A percentile compares a stretch with the other conserved stretches of the same genome.
Conservation (phyloP, 768 basidiomycete genomes). For the Mycena haematopus region DNA sequence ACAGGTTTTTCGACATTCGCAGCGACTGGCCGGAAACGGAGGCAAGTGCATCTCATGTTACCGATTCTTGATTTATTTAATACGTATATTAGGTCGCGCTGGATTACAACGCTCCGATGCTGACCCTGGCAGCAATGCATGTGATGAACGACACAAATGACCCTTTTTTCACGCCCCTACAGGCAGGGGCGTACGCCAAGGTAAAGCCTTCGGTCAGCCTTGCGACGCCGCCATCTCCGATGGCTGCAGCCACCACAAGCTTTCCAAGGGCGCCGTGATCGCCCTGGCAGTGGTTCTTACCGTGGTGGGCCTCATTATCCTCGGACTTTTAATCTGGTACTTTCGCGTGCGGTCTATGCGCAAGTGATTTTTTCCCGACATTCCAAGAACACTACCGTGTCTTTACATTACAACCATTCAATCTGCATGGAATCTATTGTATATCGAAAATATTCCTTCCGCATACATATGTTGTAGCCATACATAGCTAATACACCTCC, state of each 20-base stretch:
- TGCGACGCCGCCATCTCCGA: constrained; percentile 75
- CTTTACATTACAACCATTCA: neutral
- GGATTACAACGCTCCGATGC: constrained; percentile 89
- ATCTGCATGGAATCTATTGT: constrained; percentile 13
- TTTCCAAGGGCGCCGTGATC: constrained; percentile 69
- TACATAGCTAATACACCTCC: constrained; percentile 59
- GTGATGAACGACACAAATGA: constrained; percentile 70
- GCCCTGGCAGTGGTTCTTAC: constrained; percentile 73
- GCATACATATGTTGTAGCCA: neutral
- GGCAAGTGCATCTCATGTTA: constrained; percentile 45
- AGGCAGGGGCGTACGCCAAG: constrained; percentile 69
- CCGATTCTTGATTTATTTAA: neutral
- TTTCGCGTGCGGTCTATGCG: constrained; percentile 31
- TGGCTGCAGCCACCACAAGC: constrained; percentile 55
- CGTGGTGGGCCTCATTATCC: constrained; percentile 63
- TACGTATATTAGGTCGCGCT: constrained; percentile 61
- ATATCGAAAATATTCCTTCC: neutral
- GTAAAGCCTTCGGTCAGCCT: constrained; percentile 67
- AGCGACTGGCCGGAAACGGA: constrained; percentile 92
- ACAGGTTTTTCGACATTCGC: constrained; percentile 84
- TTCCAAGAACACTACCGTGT: constrained; percentile 11
- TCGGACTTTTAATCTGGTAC: constrained; percentile 53
- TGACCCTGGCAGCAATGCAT: constrained; percentile 84
- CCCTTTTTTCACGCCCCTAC: constrained; percentile 78
- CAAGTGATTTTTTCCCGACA: neutral